Evolutionary conservation across 78 protist species (phyloP).

Genomic region (Polysphondylium violaceum): DNA sequence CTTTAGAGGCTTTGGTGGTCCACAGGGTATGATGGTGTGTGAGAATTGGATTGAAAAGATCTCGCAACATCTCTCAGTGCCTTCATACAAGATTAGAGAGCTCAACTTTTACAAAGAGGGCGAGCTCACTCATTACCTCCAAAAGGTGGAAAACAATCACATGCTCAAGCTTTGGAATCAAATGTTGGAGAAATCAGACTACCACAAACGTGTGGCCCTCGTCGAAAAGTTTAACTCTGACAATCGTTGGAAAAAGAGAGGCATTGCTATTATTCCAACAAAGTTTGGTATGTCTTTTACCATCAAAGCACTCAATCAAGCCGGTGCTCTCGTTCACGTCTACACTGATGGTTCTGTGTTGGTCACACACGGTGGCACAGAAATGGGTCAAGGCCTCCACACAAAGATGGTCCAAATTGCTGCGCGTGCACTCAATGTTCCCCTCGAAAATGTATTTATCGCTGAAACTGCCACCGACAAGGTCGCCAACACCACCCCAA

Average conservation of each 20-base stretch:
- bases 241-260: conserved; percentile 94
- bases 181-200: conserved; percentile 14
- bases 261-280: conserved; percentile 88
- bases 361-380: conserved; percentile 97
- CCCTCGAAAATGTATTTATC: conserved; percentile 80
- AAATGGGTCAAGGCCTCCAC: conserved; percentile 98
- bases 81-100: conserved; percentile 61
- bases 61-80: conserved; percentile 48
- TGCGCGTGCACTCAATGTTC: conserved; percentile 88
- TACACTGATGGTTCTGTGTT: conserved; percentile 96
- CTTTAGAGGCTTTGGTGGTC: conserved; percentile 97
- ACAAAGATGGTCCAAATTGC: conserved; percentile 93
- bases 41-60: conserved; percentile 91
- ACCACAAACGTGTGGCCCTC: not conserved
- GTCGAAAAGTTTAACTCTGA: conserved; percentile 89
- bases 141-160: conserved; percentile 47
- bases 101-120: conserved; percentile 90
- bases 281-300: conserved; percentile 96
- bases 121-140: conserved; percentile 85
- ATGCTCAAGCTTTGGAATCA: conserved; percentile 83
- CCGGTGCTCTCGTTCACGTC: conserved; percentile 87
- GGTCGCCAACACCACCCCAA: conserved; percentile 93
- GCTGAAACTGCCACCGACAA: conserved; percentile 92
- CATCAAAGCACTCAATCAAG: conserved; percentile 92
- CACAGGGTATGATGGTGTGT: conserved; percentile 90